A percentile compares a stretch with the other conserved stretches of the same genome.
Evolutionary conservation across 2,329 filamentous ascomycete genomes (phyloP).

Genomic region (Juglanconis juglandina): DNA sequence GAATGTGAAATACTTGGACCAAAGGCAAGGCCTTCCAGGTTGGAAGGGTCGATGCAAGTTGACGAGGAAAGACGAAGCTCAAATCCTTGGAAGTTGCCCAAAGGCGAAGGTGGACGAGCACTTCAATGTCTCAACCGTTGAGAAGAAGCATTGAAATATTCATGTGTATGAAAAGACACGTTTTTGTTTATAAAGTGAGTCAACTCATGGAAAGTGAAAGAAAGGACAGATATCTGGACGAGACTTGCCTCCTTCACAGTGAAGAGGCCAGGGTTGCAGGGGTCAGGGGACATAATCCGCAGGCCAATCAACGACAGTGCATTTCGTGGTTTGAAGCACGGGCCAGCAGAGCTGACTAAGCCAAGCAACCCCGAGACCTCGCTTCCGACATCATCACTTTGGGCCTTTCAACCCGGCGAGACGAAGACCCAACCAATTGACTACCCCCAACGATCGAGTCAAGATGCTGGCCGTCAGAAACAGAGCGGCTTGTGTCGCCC

Average conservation of each 20-base stretch:
- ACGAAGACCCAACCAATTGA: conserved; percentile 10
- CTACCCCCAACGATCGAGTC: conserved; percentile 10
- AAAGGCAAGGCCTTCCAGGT: background rate
- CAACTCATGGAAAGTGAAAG: conserved; percentile 23
- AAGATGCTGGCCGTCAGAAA: conserved; percentile 37
- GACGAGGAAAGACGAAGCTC: background rate
- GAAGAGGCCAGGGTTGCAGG: background rate
- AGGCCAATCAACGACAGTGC: background rate
- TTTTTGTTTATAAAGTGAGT: conserved; percentile 20
- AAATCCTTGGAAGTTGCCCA: background rate
- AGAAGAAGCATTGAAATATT: background rate
- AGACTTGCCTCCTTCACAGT: background rate
- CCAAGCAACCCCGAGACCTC: background rate
- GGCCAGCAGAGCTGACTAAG: conserved; percentile 1
- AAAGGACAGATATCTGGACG: conserved; percentile 27
- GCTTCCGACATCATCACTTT: conserved; percentile 8
- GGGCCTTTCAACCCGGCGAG: background rate
- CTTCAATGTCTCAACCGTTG: background rate
- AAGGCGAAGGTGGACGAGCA: background rate
- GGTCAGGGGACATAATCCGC: background rate
- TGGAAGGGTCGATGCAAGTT: background rate
- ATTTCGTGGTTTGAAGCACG: background rate
- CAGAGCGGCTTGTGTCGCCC: conserved; percentile 34
- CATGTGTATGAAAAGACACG: background rate
- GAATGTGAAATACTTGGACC: background rate